These are phyloP conservation scores for Cyphellophora europaea DNA, from an alignment of 2,329 filamentous ascomycete species.

Conservation along the genomic window DNA sequence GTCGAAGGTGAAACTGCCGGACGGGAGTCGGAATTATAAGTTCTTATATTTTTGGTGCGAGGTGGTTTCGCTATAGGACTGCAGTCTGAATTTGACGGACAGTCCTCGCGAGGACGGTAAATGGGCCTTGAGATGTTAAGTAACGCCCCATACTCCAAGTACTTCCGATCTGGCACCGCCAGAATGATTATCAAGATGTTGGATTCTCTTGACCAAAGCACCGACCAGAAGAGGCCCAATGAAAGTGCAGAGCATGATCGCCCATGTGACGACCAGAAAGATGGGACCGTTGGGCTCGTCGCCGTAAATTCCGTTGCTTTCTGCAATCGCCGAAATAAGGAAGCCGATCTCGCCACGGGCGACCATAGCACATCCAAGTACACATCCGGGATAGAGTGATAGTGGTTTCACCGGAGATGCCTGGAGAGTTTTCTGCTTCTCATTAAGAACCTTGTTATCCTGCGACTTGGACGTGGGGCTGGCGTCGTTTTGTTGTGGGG, in stretches of 20 bases:
- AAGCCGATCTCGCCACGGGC: slow-evolving; percentile 74
- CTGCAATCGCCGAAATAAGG: slow-evolving; percentile 60
- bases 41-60: background rate
- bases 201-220: slow-evolving; percentile 37
- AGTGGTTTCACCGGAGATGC: slow-evolving; percentile 29
- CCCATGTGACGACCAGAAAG: slow-evolving; percentile 47
- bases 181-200: slow-evolving; percentile 11
- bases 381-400: slow-evolving; percentile 57
- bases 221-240: slow-evolving; percentile 45
- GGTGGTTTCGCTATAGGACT: slow-evolving; percentile 1
- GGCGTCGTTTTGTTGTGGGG: background rate
- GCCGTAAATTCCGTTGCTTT: slow-evolving; percentile 42
- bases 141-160: slow-evolving; percentile 10
- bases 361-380: slow-evolving; percentile 63
- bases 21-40: too few relatives aligned
- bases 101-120: background rate
- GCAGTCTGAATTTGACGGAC: background rate
- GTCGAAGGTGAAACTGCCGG: too few relatives aligned
- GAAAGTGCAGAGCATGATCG: slow-evolving; percentile 48
- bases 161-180: slow-evolving; percentile 1
- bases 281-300: slow-evolving; percentile 30
- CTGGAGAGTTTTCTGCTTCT: background rate
- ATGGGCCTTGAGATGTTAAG: background rate
- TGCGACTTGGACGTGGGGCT: slow-evolving; percentile 5
- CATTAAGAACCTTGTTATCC: background rate